Base-by-base conservation (phyloP, 2,329 filamentous ascomycete genomes). In the Colletotrichum godetiae region DNA sequence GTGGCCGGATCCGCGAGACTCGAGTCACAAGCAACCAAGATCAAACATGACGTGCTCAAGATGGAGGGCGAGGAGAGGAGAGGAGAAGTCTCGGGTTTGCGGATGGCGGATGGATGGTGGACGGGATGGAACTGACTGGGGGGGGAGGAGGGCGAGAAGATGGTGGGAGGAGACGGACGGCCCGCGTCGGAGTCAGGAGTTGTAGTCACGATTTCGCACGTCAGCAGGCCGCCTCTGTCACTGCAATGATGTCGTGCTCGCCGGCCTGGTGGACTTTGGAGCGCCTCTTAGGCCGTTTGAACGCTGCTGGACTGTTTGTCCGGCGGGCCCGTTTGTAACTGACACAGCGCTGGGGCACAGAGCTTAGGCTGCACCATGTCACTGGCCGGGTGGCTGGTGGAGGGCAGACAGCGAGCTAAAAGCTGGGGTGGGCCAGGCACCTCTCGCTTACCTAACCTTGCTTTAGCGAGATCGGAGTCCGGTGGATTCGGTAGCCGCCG, bases 171-270 rank as follows among this genome's bases (percentile, higher is more conserved):
- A 58, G 33, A 49, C 35, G 37, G 53, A 31, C 31, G 63, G 56
- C 60, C 67, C 53, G 61, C 52, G 68, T 67, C 52, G 52, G 35
- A 55, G 53, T 33, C 55, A 33, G 52, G 35, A 55, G 31, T 33
- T 42, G 24, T 37, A 57, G 71, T 73, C 71, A 70, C 67, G 67
- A 70, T 56, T 73, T 74, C 72, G 67, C 72, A 74, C 68, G 72
- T 74, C 72, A 74, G 72, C 62, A 67, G 72, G 68, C 49, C 72
- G 42, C 31, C 4, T 53, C 35, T n/a, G 22, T 12, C 60, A 60
- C 70, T 37, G 7, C 13, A 71, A 62, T 63, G 37, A 74, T 74
- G 72, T 74, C 72, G 72, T 74, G 72, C 68, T 74, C 11, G 63
- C 15, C 27, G 60, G 27, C 55, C 15, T 4, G 53, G 65, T 63